These are phyloP conservation scores for Calocybe gambosa DNA, from an alignment of 1,284 basidiomycete species.

Conservation along the genomic window DNA sequence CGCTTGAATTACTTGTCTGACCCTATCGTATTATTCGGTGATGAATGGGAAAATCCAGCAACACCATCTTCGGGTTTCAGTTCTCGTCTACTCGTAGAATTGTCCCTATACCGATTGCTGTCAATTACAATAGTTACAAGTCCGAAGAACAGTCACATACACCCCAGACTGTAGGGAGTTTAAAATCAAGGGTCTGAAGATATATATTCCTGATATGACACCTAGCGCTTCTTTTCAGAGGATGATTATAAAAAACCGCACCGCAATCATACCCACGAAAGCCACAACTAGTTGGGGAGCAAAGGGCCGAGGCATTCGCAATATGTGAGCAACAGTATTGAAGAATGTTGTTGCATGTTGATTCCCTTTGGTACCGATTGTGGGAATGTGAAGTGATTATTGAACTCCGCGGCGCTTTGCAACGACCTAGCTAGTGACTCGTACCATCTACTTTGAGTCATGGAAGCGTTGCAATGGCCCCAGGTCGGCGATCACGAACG, in stretches of 20 bases:
- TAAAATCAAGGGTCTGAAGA: conserved; percentile 42
- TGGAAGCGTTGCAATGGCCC: too few relatives aligned
- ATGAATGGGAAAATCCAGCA: conserved; percentile 2
- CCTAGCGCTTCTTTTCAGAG: conserved; percentile 31
- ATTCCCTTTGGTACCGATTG: neutral
- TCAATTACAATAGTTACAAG: conserved; percentile 1
- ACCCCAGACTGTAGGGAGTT: conserved; percentile 14
- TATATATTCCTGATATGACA: conserved; percentile 56
- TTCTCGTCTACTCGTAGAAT: conserved; percentile 1
- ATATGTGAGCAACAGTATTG: neutral
- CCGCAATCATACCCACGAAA: conserved; percentile 25
- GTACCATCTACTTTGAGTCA: too few relatives aligned
- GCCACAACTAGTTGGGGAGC: conserved; percentile 31
- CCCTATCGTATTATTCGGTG: conserved; percentile 4
- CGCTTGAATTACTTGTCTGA: conserved; percentile 1
- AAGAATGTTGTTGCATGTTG: too few relatives aligned
- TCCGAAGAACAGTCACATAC: conserved; percentile 13
- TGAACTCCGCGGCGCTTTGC: conserved; percentile 7
- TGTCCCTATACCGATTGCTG: conserved; percentile 8
- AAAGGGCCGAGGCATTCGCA: conserved; percentile 24
- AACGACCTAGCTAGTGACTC: too few relatives aligned
- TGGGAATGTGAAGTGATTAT: neutral
- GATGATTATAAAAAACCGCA: neutral
- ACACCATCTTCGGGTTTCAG: conserved; percentile 2
- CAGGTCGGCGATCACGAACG: too few relatives aligned